Conservation (phyloP, 495 filamentous ascomycete species). For the Penicillium flavigenum region DNA sequence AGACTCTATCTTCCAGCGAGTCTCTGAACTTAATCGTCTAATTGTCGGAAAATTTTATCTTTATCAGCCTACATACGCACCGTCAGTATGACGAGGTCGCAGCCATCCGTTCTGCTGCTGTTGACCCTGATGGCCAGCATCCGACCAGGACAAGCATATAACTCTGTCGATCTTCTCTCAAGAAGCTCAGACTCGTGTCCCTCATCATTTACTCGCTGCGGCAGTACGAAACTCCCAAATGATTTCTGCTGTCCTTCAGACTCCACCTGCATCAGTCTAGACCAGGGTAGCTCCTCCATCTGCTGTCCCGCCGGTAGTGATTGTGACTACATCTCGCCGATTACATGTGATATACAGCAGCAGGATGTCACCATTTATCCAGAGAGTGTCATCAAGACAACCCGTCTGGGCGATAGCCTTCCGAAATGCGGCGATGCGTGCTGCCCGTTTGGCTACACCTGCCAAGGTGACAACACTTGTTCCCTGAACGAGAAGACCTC, state of each 20-base stretch:
- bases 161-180: constrained; percentile 30
- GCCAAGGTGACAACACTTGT: constrained; percentile 49
- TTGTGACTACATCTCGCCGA: constrained; percentile 66
- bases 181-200: constrained; percentile 47
- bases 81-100: constrained; percentile 27
- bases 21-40: neutral
- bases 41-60: neutral
- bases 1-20: neutral
- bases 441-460: constrained; percentile 78
- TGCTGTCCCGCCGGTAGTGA: constrained; percentile 68
- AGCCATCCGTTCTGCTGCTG: constrained; percentile 27
- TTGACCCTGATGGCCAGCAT: constrained; percentile 26
- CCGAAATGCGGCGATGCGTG: constrained; percentile 60
- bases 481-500: constrained; percentile 40
- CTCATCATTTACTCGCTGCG: constrained; percentile 51
- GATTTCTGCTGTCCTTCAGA: constrained; percentile 72
- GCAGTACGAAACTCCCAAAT: constrained; percentile 54
- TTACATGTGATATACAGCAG: constrained; percentile 65
- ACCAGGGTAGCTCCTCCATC: constrained; percentile 64
- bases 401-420: constrained; percentile 54
- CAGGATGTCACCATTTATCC: constrained; percentile 65
- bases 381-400: constrained; percentile 68
- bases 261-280: constrained; percentile 64
- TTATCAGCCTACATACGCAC: neutral
- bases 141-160: constrained; percentile 31